Percentiles rank a stretch among this genome's conserved stretches.
Evolutionary conservation across 148 eudicot genomes (phyloP).

Genomic region (Arctostaphylos glauca): DNA sequence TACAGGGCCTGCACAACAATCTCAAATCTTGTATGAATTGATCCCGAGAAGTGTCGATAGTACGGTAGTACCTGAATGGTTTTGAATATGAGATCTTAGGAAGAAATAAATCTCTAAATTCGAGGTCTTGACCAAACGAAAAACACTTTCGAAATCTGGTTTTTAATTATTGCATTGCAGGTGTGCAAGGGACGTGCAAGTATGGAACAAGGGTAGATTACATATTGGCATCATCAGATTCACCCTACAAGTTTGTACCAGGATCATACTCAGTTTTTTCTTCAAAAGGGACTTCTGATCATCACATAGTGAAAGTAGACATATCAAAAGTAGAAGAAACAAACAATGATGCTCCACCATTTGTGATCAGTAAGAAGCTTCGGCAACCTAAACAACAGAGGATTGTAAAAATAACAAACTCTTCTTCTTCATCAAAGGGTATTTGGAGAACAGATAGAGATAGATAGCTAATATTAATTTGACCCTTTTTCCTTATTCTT

Average conservation of each 20-base stretch:
- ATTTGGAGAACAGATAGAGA: conserved; percentile 50
- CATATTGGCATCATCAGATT: conserved; percentile 57
- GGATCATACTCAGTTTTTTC: conserved; percentile 90
- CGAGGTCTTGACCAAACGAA: not conserved
- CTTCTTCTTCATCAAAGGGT: conserved; percentile 52
- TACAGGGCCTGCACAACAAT: too few relatives aligned
- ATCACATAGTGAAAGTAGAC: conserved; percentile 88
- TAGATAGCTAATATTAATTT: not conserved
- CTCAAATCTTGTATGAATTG: too few relatives aligned
- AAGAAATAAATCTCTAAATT: too few relatives aligned
- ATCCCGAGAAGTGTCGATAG: too few relatives aligned
- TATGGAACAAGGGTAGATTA: conserved; percentile 92
- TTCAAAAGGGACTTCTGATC: conserved; percentile 94
- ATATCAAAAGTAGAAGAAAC: conserved; percentile 31
- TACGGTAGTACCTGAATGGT: too few relatives aligned
- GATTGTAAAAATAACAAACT: conserved; percentile 50
- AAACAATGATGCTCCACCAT: too few relatives aligned
- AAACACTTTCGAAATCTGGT: not conserved
- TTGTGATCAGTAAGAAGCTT: conserved; percentile 26
- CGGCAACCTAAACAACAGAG: conserved; percentile 38
- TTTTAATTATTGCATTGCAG: conserved; percentile 28
- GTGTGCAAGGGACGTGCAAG: conserved; percentile 93
- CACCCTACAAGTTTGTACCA: conserved; percentile 72
- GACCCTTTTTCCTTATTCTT: not conserved
- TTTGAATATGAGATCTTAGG: too few relatives aligned